A percentile compares a stretch with the other conserved stretches of the same genome.
Conservation (phyloP, 139 green algal species). For the Ettlia oleoabundans region DNA sequence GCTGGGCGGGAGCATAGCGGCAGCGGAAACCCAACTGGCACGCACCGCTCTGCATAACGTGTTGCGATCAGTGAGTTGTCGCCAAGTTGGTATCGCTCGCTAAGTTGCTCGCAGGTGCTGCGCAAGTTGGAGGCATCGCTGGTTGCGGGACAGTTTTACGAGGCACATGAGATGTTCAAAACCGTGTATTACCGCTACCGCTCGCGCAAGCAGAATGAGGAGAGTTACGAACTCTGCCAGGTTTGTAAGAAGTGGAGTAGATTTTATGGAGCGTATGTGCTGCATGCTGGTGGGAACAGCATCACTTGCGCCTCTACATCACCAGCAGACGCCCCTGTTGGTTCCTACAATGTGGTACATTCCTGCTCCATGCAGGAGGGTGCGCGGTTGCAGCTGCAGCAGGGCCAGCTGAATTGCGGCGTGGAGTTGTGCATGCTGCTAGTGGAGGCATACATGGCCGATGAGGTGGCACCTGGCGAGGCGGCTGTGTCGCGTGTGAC, state of each 20-base stretch:
- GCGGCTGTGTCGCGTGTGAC: conserved; percentile 10
- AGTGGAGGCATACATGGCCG: conserved; percentile 38
- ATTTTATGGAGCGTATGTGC: too few species aligned
- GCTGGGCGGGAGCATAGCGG: too few species aligned
- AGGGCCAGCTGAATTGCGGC: conserved; percentile 43
- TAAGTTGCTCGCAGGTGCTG: conserved; percentile 30
- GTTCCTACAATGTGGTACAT: too few species aligned
- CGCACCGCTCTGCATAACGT: too few species aligned
- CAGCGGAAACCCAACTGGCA: too few species aligned
- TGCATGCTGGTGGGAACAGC: too few species aligned
- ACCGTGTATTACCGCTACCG: conserved; percentile 42
- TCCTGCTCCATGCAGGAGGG: too few species aligned
- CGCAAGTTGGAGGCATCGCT: conserved; percentile 32
- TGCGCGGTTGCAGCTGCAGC: conserved; percentile 36
- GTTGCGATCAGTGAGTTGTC: too few species aligned
- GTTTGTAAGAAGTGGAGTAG: too few species aligned
- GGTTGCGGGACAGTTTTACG: conserved; percentile 34
- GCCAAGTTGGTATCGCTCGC: too few species aligned
- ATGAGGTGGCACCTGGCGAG: not conserved
- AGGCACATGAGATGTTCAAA: conserved; percentile 52
- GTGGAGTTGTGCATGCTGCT: conserved; percentile 44
- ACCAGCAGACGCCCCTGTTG: too few species aligned
- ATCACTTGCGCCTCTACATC: too few species aligned
- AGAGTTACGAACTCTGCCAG: conserved; percentile 39
- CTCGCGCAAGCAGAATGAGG: conserved; percentile 9